Percentiles rank a stretch among this genome's conserved stretches.
These are phyloP conservation scores for Lophiostoma macrostomum DNA, from an alignment of 495 filamentous ascomycete genomes.

Conservation along the genomic window DNA sequence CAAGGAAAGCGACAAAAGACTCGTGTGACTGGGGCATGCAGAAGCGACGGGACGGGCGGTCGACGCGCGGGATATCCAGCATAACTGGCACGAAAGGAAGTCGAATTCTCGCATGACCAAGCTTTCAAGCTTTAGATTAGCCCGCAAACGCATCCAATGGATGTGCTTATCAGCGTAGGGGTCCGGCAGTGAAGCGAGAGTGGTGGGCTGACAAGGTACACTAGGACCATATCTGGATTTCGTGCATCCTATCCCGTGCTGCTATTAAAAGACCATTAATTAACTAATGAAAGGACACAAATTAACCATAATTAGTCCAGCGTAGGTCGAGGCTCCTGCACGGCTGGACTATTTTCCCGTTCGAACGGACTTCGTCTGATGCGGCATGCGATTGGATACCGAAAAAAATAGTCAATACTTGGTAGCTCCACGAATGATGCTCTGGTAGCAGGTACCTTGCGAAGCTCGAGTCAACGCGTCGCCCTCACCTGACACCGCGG, in stretches of 20 bases:
- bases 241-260: conserved; percentile 27
- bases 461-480: conserved; percentile 14
- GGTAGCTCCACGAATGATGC: conserved; percentile 24
- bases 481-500: conserved; percentile 33
- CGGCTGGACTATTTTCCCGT: conserved; percentile 6
- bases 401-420: conserved; percentile 29
- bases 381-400: conserved; percentile 30
- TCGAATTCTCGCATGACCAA: conserved; percentile 29
- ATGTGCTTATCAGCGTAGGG: conserved; percentile 30
- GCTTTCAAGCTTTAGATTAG: conserved; percentile 34
- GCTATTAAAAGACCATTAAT: conserved; percentile 34
- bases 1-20: neutral
- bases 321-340: neutral
- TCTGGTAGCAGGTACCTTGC: conserved; percentile 26
- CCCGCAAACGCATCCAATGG: conserved; percentile 20
- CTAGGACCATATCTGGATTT: conserved; percentile 21
- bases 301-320: conserved; percentile 33
- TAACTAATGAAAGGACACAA: conserved; percentile 2
- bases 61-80: conserved; percentile 10
- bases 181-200: conserved; percentile 2
- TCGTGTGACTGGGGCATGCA: conserved; percentile 27
- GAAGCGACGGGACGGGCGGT: conserved; percentile 29
- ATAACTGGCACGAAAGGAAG: conserved; percentile 25
- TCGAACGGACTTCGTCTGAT: conserved; percentile 1
- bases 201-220: conserved; percentile 7